Conservation (phyloP, 164 flowering plant species). For the Litsea cubeba region DNA sequence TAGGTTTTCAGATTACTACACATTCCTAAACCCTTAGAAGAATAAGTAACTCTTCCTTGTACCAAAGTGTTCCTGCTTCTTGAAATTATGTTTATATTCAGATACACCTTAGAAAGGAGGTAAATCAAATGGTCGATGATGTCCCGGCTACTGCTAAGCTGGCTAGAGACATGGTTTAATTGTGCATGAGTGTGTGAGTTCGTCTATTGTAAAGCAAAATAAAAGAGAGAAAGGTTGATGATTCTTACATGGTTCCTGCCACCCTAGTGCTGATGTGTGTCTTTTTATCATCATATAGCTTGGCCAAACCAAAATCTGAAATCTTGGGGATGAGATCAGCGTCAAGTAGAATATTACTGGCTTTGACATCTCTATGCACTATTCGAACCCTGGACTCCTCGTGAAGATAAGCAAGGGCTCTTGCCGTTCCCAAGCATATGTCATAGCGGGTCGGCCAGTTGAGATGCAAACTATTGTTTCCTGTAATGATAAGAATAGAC, state of each 20-base stretch:
- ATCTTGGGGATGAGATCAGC: slow-evolving; percentile 33
- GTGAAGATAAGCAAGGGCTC: slow-evolving; percentile 19
- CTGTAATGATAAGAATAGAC: not conserved
- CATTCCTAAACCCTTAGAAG: not conserved
- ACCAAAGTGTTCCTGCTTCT: not conserved
- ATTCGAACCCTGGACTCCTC: slow-evolving; percentile 14
- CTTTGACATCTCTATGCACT: slow-evolving; percentile 19
- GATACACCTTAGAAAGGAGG: not conserved
- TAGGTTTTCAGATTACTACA: not conserved
- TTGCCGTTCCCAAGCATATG: slow-evolving; percentile 17
- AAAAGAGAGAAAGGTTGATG: not conserved
- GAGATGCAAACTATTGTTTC: slow-evolving; percentile 3
- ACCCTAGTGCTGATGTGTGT: slow-evolving; percentile 43
- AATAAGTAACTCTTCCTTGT: not conserved
- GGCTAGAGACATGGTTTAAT: too few relatives aligned
- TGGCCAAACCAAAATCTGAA: slow-evolving; percentile 45
- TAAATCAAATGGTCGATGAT: not conserved
- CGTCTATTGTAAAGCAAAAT: not conserved
- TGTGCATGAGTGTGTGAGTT: not conserved
- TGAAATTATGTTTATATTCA: too few relatives aligned
- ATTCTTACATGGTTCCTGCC: slow-evolving; percentile 39
- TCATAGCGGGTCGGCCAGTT: slow-evolving; percentile 12
- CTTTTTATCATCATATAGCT: slow-evolving; percentile 31
- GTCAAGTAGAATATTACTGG: slow-evolving; percentile 19
- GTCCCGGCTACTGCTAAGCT: not conserved